A percentile compares a stretch with the other conserved stretches of the same genome.
These are phyloP conservation scores for Teunomyces panamensis DNA, from an alignment of 805 yeast species.

Conservation along the genomic window DNA sequence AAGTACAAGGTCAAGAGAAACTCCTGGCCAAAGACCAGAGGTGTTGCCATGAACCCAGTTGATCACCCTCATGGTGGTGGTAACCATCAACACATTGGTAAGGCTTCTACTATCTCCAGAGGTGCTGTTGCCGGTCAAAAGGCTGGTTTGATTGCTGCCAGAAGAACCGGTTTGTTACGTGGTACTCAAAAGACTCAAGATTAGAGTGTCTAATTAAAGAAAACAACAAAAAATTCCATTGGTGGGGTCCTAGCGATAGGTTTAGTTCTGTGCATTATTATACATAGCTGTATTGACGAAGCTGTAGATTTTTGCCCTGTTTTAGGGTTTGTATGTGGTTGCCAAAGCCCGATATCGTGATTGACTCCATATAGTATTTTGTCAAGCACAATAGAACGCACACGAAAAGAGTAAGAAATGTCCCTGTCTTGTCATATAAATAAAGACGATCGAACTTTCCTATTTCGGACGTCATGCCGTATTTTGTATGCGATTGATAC, in stretches of 20 bases:
- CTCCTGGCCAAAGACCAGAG: constrained; percentile 99
- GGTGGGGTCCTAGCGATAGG: constrained; percentile 4
- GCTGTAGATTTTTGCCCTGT: neutral
- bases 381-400: too few species aligned
- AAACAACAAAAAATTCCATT: neutral
- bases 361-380: too few species aligned
- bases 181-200: constrained; percentile 89
- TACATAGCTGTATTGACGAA: constrained; percentile 2
- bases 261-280: constrained; percentile 4
- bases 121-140: constrained; percentile 99
- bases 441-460: too few species aligned
- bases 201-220: constrained; percentile 14
- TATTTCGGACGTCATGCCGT: too few species aligned
- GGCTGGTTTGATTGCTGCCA: constrained; percentile 99
- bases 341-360: neutral
- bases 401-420: too few species aligned
- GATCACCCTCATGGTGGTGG: constrained; percentile 99
- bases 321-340: neutral
- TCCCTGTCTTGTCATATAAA: too few species aligned
- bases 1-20: constrained; percentile 99
- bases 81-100: constrained; percentile 99
- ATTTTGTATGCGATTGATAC: neutral
- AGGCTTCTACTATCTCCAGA: constrained; percentile 98
- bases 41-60: constrained; percentile 99
- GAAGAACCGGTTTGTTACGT: constrained; percentile 99